Percentiles rank a stretch among this genome's conserved stretches.
These are phyloP conservation scores for Paecilomyces formosus DNA, from an alignment of 2,329 filamentous ascomycete species.

Conservation along the genomic window DNA sequence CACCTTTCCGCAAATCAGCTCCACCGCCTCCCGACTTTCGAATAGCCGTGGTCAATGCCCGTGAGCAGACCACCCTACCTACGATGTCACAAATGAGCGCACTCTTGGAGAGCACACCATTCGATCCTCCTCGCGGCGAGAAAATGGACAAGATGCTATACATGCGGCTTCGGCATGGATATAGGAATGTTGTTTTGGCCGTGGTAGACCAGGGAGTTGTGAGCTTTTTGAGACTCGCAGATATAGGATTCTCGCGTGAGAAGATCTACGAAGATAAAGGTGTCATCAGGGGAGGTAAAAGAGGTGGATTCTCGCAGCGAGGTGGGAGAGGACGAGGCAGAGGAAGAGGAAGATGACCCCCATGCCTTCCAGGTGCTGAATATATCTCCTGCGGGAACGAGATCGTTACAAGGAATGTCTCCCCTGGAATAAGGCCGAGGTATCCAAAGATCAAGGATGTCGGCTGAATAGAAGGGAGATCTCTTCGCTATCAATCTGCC, in stretches of 20 bases:
- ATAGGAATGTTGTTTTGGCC: constrained; percentile 75
- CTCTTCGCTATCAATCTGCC: constrained; percentile 28
- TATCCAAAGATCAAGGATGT: constrained; percentile 14
- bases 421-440: constrained; percentile 20
- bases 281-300: constrained; percentile 20
- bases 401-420: constrained; percentile 12
- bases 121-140: constrained; percentile 50
- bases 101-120: constrained; percentile 67
- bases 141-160: constrained; percentile 54
- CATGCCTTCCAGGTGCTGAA: background rate
- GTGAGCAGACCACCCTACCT: constrained; percentile 59
- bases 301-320: constrained; percentile 14
- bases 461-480: constrained; percentile 18
- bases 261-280: constrained; percentile 52
- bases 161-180: constrained; percentile 73
- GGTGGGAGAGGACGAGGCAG: constrained; percentile 25
- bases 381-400: constrained; percentile 3
- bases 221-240: constrained; percentile 75
- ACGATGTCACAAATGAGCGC: constrained; percentile 62
- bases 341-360: constrained; percentile 16
- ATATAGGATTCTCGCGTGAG: constrained; percentile 73
- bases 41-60: constrained; percentile 72
- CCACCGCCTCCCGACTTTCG: constrained; percentile 76
- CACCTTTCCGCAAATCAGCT: constrained; percentile 68
- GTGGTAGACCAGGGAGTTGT: constrained; percentile 85